Evolutionary conservation across 805 yeast genomes (phyloP).

Genomic region (Ogataea minuta): DNA sequence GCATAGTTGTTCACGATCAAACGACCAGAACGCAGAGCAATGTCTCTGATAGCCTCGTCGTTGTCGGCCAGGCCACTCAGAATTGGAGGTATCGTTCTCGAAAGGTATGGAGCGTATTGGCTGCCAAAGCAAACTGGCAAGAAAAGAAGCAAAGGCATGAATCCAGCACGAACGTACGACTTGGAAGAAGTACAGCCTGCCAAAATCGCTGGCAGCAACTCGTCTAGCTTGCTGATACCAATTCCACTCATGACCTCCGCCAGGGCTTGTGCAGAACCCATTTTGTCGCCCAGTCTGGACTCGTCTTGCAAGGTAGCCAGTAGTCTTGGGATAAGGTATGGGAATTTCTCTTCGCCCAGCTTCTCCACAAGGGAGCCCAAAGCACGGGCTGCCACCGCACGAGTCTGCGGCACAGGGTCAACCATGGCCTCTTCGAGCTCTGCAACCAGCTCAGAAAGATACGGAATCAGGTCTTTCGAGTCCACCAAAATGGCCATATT

Average conservation of each 20-base stretch:
- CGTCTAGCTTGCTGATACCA: constrained; percentile 85
- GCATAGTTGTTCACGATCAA: constrained; percentile 90
- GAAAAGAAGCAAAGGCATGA: constrained; percentile 82
- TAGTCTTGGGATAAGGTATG: constrained; percentile 80
- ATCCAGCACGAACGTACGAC: constrained; percentile 82
- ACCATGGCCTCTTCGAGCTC: constrained; percentile 95
- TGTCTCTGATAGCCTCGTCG: constrained; percentile 83
- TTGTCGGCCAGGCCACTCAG: constrained; percentile 87
- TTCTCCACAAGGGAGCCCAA: constrained; percentile 94
- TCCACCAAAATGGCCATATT: constrained; percentile 97
- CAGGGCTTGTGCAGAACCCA: constrained; percentile 96
- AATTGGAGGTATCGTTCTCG: constrained; percentile 86
- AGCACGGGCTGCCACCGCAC: constrained; percentile 97
- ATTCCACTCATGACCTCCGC: constrained; percentile 92
- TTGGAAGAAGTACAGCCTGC: constrained; percentile 66
- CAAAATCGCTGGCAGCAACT: constrained; percentile 76
- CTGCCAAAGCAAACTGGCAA: constrained; percentile 93
- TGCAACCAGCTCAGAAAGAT: constrained; percentile 69
- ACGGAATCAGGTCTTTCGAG: constrained; percentile 79
- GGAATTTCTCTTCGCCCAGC: constrained; percentile 94
- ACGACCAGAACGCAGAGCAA: constrained; percentile 89
- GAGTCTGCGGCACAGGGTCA: constrained; percentile 95
- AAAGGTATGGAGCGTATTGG: constrained; percentile 85
- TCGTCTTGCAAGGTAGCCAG: constrained; percentile 75
- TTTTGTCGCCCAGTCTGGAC: constrained; percentile 78